These are phyloP conservation scores for Podosphaera fusca DNA, from an alignment of 2,329 filamentous ascomycete genomes.

Conservation along the genomic window DNA sequence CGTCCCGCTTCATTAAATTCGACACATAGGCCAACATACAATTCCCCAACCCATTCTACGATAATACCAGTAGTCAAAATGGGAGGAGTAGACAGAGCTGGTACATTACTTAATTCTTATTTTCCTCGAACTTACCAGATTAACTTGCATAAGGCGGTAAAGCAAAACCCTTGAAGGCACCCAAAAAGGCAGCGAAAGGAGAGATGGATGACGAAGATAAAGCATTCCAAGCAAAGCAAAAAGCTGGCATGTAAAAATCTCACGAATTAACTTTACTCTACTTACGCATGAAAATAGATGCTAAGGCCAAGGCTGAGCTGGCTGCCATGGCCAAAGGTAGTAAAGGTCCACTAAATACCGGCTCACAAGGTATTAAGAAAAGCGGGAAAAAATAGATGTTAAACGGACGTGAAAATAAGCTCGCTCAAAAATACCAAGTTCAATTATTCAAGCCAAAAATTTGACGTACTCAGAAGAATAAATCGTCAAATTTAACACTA, in stretches of 20 bases:
- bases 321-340: constrained; percentile 52
- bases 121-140: constrained; percentile 6
- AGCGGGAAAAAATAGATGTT: constrained; percentile 66
- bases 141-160: constrained; percentile 40
- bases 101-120: constrained; percentile 17
- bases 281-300: constrained; percentile 26
- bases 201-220: constrained; percentile 74
- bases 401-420: no score
- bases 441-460: no score
- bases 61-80: constrained; percentile 25
- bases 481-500: no score
- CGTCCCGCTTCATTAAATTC: not conserved
- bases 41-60: not conserved
- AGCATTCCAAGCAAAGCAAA: constrained; percentile 65
- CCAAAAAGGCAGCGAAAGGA: constrained; percentile 56
- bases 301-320: constrained; percentile 68
- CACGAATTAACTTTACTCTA: not conserved
- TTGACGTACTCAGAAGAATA: no score
- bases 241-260: constrained; percentile 38
- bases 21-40: not conserved
- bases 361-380: constrained; percentile 86
- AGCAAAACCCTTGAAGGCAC: constrained; percentile 63
- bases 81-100: constrained; percentile 45
- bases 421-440: no score
- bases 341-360: constrained; percentile 73